Base-by-base conservation (phyloP, 257 asterid species). In the Solanum microdontum region DNA sequence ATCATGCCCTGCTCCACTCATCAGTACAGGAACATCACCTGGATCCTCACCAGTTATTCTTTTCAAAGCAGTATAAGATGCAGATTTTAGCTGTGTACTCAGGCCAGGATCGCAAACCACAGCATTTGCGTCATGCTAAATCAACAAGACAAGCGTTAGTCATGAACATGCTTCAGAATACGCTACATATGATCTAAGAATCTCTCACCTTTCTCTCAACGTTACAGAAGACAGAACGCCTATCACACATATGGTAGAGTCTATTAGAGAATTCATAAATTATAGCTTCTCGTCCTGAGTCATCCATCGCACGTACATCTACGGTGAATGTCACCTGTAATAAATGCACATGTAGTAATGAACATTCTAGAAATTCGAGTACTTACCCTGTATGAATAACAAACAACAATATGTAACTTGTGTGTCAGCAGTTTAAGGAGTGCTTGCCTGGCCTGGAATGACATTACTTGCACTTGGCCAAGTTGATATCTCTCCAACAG, bases 1-100 rank as follows among this genome's bases (percentile, higher is more conserved):
- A 90, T 97, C 99, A 70, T 97, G 99, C 58, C 99, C 99, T n/a
- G 99, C 99, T 87, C 99, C 99, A 88, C 99, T 97, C 98, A 96
- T 96, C 90, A 96, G 74, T 32, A 87, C 91, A 10, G 99, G 99
- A 90, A 97, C 94, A 55, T 90, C 91, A 33, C 89, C 92, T 39
- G 90, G 86, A 72, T 90, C 89, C 88, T 96, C 98, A 0, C 92
- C 95, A 10, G 91, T 93, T 51, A 92, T 86, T 85, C 90, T 92
- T 82, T 91, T 91, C 76, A 93, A 90, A 82, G 98, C 96, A 87
- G 90, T 77, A 86, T 92, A 86, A 73, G 97, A 98, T 1, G 98
- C 98, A 12, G 95, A 89, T 84, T 94, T 92, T 34, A 97, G 95
- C 90, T 92, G 90, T 40, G 93, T 93, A 86, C 98, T 95, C 91